A percentile compares a stretch with the other conserved stretches of the same genome.
Evolutionary conservation across 345 rosid species (phyloP).

Genomic region (Moricandia moricandioides): DNA sequence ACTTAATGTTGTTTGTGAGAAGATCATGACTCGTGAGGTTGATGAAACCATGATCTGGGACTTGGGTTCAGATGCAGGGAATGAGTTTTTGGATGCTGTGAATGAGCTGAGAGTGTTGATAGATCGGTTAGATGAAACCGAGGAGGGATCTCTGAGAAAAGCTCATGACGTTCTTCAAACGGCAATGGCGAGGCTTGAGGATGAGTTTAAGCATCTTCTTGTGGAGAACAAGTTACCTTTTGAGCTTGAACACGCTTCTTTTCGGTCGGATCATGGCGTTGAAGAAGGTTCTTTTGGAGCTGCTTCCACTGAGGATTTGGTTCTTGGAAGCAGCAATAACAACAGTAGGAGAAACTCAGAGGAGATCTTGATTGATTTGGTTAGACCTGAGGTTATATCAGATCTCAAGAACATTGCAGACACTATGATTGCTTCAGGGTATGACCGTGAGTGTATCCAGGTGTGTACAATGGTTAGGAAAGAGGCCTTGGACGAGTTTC

Average conservation of each 20-base stretch:
- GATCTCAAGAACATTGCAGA: constrained; percentile 70
- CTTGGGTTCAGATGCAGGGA: constrained; percentile 49
- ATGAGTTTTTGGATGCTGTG: constrained; percentile 52
- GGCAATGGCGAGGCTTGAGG: constrained; percentile 86
- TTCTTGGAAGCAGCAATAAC: constrained; percentile 37
- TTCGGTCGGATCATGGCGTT: constrained; percentile 56
- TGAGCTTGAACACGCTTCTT: constrained; percentile 65
- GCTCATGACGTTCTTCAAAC: constrained; percentile 78
- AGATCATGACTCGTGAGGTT: constrained; percentile 62
- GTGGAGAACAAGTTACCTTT: constrained; percentile 60
- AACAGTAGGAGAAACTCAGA: constrained; percentile 50
- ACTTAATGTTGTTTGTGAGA: constrained; percentile 54
- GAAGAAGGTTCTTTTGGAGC: constrained; percentile 63
- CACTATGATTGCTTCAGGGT: constrained; percentile 63
- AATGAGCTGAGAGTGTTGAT: constrained; percentile 56
- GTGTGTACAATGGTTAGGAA: constrained; percentile 58
- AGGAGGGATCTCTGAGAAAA: constrained; percentile 48
- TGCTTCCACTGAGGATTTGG: constrained; percentile 60
- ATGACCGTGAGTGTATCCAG: constrained; percentile 74
- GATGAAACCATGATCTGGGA: constrained; percentile 86
- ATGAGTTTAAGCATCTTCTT: constrained; percentile 74
- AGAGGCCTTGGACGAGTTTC: constrained; percentile 78
- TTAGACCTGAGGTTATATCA: constrained; percentile 55
- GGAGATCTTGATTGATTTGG: constrained; percentile 63
- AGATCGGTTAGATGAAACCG: constrained; percentile 50